Conservation (phyloP, 108 stramenopile genomes). For the Fragilaria radians region DNA sequence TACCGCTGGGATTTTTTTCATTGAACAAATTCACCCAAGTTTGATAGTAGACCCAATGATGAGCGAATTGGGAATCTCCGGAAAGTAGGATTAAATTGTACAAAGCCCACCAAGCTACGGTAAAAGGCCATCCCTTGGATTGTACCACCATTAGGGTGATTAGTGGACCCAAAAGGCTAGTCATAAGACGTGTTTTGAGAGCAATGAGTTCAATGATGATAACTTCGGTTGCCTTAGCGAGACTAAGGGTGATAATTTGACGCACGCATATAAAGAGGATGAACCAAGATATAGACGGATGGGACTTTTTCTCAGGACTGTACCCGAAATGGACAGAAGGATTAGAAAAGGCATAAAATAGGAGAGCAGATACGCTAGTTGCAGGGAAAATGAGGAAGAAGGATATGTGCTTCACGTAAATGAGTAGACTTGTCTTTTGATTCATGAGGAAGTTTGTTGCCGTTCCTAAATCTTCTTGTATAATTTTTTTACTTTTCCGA, state of each 20-base stretch:
- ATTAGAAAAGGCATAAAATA: neutral
- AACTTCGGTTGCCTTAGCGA: slow-evolving; percentile 13
- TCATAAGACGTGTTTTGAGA: slow-evolving; percentile 27
- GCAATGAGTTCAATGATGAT: slow-evolving; percentile 41
- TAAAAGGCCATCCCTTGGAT: slow-evolving; percentile 43
- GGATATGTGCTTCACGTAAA: neutral
- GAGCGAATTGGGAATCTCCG: slow-evolving; percentile 27
- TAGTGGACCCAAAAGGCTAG: slow-evolving; percentile 36
- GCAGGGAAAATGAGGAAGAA: neutral
- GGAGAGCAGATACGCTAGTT: neutral
- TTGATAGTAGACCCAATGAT: slow-evolving; percentile 54
- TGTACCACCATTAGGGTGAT: slow-evolving; percentile 50
- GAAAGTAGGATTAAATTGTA: slow-evolving; percentile 26
- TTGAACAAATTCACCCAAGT: slow-evolving; percentile 30
- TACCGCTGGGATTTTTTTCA: slow-evolving; percentile 37
- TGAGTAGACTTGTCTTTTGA: neutral
- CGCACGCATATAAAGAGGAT: slow-evolving; percentile 23
- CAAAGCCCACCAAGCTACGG: slow-evolving; percentile 31
- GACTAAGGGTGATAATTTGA: slow-evolving; percentile 19
- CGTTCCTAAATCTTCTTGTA: slow-evolving; percentile 10
- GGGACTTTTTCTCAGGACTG: neutral
- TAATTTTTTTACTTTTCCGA: neutral
- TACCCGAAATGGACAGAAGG: neutral
- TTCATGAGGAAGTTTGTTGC: slow-evolving; percentile 1
- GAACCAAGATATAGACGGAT: slow-evolving; percentile 17